A percentile compares a stretch with the other conserved stretches of the same genome.
phyloP scores from a whole-genome alignment of 2,329 filamentous ascomycete species.

The Didymella segeticola region DNA sequence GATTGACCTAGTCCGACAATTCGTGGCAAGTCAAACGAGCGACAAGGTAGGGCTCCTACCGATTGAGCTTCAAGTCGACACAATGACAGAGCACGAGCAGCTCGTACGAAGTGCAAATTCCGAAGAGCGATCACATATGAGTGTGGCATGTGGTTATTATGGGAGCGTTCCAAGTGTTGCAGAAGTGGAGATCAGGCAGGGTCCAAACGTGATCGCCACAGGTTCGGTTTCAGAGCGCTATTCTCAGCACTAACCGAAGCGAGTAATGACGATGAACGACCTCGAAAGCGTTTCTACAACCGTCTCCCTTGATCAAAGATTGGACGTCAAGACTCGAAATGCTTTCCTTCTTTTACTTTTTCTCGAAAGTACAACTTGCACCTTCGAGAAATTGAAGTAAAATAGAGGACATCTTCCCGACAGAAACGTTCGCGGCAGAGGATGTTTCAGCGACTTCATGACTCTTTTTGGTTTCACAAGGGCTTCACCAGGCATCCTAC shows the following conservation, averaged over 20 bases:
- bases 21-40: constrained; percentile 15
- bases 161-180: constrained; percentile 28
- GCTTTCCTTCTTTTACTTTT: neutral
- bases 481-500: constrained; percentile 21
- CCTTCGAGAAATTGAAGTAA: too few relatives aligned
- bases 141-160: constrained; percentile 5
- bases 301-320: neutral
- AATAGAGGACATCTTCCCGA: neutral
- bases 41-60: constrained; percentile 20
- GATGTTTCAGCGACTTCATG: constrained; percentile 25
- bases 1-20: constrained; percentile 16
- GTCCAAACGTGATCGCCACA: constrained; percentile 29
- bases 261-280: constrained; percentile 20
- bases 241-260: constrained; percentile 3
- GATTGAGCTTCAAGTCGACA: constrained; percentile 22
- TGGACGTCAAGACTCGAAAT: neutral
- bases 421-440: constrained; percentile 4
- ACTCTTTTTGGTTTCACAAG: constrained; percentile 32
- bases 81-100: constrained; percentile 6
- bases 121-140: constrained; percentile 5
- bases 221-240: constrained; percentile 18
- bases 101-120: constrained; percentile 4
- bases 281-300: neutral
- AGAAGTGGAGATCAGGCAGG: constrained; percentile 18
- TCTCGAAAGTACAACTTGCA: too few relatives aligned